Evolutionary conservation across 805 yeast genomes (phyloP).

Genomic region (Candida sphagnicola): DNA sequence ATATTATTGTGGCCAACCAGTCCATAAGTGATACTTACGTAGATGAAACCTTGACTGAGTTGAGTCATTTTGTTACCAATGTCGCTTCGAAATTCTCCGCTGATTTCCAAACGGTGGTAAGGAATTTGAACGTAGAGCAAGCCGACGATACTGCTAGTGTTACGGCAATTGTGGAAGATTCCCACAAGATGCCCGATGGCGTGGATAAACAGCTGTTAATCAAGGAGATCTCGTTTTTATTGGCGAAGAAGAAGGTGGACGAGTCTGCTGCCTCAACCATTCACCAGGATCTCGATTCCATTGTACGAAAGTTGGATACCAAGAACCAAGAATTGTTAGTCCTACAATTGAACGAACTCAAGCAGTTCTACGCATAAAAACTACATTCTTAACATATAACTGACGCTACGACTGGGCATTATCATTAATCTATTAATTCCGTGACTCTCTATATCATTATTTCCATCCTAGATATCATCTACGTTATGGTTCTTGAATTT

Average conservation of each 20-base stretch:
- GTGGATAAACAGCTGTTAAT: slow-evolving; percentile 6
- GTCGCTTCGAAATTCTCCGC: slow-evolving; percentile 13
- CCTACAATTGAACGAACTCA: slow-evolving; percentile 18
- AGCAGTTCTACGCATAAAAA: slow-evolving; percentile 3
- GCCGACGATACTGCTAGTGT: slow-evolving; percentile 15
- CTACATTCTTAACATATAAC: not conserved
- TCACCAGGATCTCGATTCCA: slow-evolving; percentile 9
- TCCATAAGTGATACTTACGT: slow-evolving; percentile 15
- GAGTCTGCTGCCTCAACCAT: slow-evolving; percentile 4
- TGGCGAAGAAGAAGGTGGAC: slow-evolving; percentile 4
- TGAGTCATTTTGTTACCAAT: slow-evolving; percentile 18
- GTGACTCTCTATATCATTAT: too few species aligned
- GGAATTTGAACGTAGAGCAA: not conserved
- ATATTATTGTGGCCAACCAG: not conserved
- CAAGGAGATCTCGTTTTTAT: slow-evolving; percentile 6
- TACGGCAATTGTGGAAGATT: slow-evolving; percentile 8
- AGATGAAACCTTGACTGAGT: slow-evolving; percentile 17
- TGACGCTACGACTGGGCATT: not conserved
- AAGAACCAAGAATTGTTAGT: slow-evolving; percentile 18
- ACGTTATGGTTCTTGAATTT: slow-evolving; percentile 82
- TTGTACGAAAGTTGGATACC: slow-evolving; percentile 11
- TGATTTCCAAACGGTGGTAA: not conserved
- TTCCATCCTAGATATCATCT: slow-evolving; percentile 40
- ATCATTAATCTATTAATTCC: not conserved
- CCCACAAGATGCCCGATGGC: slow-evolving; percentile 9